Conservation (phyloP, 2,329 filamentous ascomycete genomes). For the Geoglossum cookeanum region DNA sequence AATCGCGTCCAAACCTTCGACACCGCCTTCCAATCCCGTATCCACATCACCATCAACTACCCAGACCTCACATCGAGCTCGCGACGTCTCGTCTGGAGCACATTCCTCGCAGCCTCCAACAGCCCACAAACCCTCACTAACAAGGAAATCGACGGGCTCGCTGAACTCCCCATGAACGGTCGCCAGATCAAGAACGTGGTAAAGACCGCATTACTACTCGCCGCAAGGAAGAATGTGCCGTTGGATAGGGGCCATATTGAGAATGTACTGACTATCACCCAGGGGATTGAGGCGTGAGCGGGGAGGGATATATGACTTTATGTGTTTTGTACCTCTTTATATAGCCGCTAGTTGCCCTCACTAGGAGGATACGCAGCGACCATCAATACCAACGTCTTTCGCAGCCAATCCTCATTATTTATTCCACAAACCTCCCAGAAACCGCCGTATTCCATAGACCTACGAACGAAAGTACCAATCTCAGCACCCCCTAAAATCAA, state of each 20-base stretch:
- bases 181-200: slow-evolving; percentile 4
- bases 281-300: background rate
- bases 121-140: background rate
- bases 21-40: slow-evolving; percentile 1
- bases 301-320: background rate
- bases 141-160: background rate
- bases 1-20: slow-evolving; percentile 4
- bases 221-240: background rate
- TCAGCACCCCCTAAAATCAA: no score
- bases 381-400: no score
- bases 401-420: no score
- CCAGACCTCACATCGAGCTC: background rate
- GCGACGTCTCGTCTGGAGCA: background rate
- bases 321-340: no score
- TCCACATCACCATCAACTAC: slow-evolving; percentile 3
- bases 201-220: background rate
- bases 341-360: no score
- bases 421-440: no score
- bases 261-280: background rate
- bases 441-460: no score
- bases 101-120: background rate
- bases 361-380: no score
- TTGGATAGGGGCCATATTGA: slow-evolving; percentile 1
- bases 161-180: background rate
- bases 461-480: no score